Evolutionary conservation across 352 stramenopile genomes (phyloP), one percentile per base, ranked within the genome.

Genomic region (Globisporangium ultimum): DNA sequence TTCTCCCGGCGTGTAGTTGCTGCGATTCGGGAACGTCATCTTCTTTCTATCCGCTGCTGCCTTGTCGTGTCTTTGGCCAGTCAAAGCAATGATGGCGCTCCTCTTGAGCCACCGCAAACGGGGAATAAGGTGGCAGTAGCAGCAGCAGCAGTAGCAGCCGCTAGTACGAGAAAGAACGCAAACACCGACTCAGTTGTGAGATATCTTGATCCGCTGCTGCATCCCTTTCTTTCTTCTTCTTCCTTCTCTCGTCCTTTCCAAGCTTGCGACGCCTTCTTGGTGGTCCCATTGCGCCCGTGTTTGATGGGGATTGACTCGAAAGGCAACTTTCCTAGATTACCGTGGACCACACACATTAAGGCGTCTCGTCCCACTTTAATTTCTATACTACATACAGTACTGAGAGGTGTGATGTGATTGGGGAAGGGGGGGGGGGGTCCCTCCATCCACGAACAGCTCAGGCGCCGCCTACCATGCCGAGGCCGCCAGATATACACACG

Each of bases 21-120:
- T 4, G 42, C 72, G 77, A 60, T 89, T 89, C 17, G 81, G 79
- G 18, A 89, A 71, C 66, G 81, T 85, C 79, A 89, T 91, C 53
- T 7, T 53, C 22, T 18, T 18, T 22, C 13, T 36, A 21, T 9
- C 13, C 13, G 46, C 15, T 32, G 38, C 15, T 59, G 17, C 12
- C 24, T 57, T 47, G 28, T 15, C 6, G 9, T n/a, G 22, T 22
- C 12, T 14, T 28, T 24, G 9, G 20, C 13, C 17, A 51, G 28
- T 10, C 28, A 36, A 36, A 6, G 28, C 28, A 32, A 32, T 32
- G 24, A 32, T 32, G 24, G 5, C 24, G 24, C 28, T 36, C 28
- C 3, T 36, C 28, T 36, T 36, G 28, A 36, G 28, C 28, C 28
- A 36, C 28, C 9, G 28, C 28, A 36, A 36, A 36, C 28, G 28